Evolutionary conservation across 2,329 filamentous ascomycete species (phyloP).

Genomic region (Verticillium albo-atrum): DNA sequence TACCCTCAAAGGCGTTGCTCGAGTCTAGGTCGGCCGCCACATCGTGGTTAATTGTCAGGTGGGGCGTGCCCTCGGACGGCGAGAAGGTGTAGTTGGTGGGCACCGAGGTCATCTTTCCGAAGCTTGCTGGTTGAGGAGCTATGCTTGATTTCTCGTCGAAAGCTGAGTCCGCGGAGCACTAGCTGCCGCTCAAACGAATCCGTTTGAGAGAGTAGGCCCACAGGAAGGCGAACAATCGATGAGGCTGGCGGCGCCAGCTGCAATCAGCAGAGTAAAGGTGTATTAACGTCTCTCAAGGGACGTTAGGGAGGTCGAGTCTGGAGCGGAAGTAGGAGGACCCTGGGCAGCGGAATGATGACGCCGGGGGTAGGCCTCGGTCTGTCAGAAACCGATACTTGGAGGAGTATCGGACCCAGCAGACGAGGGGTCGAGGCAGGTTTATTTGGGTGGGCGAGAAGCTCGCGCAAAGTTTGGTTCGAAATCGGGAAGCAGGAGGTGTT

Average conservation of each 20-base stretch:
- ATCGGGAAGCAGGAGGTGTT: slow-evolving; percentile 39
- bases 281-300: slow-evolving; percentile 61
- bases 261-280: slow-evolving; percentile 38
- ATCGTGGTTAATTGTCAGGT: slow-evolving; percentile 95
- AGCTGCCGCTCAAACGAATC: slow-evolving; percentile 97
- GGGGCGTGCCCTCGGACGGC: slow-evolving; percentile 76
- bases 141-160: slow-evolving; percentile 7
- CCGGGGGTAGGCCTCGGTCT: slow-evolving; percentile 56
- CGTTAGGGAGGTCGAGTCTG: slow-evolving; percentile 91
- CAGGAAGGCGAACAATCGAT: slow-evolving; percentile 57
- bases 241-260: slow-evolving; percentile 88
- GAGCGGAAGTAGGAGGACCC: slow-evolving; percentile 77
- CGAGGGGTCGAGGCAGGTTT: slow-evolving; percentile 51
- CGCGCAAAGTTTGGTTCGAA: background rate
- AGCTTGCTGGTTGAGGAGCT: slow-evolving; percentile 1
- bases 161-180: slow-evolving; percentile 78
- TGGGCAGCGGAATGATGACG: slow-evolving; percentile 84
- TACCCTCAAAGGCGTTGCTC: slow-evolving; percentile 91
- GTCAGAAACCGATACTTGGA: slow-evolving; percentile 77
- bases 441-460: slow-evolving; percentile 12
- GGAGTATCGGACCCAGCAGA: slow-evolving; percentile 84
- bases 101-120: slow-evolving; percentile 68
- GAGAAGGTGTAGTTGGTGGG: slow-evolving; percentile 80
- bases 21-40: slow-evolving; percentile 91
- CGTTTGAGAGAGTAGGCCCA: slow-evolving; percentile 98